These are phyloP conservation scores for Trichoderma sp. DNA, from an alignment of 2,329 filamentous ascomycete genomes.

Conservation along the genomic window DNA sequence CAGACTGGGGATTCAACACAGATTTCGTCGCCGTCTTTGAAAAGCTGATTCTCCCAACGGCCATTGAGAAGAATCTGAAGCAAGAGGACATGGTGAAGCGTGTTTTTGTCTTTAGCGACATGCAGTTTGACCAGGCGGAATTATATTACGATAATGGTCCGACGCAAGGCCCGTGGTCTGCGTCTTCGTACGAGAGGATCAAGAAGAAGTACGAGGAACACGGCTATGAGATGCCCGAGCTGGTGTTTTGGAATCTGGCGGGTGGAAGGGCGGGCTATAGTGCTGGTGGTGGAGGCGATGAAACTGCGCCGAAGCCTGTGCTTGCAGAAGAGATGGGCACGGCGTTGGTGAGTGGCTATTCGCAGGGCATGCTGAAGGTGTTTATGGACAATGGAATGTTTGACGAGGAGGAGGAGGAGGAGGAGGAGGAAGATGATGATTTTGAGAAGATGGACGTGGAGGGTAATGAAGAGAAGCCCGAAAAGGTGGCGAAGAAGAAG, in stretches of 20 bases:
- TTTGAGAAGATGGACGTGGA: not conserved
- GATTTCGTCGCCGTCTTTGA: constrained; percentile 58
- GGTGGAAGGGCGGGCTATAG: constrained; percentile 38
- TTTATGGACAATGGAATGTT: constrained; percentile 55
- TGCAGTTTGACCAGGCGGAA: constrained; percentile 56
- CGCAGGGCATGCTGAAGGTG: constrained; percentile 59
- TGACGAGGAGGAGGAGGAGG: constrained; percentile 36
- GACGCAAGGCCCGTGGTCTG: constrained; percentile 38
- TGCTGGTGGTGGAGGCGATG: constrained; percentile 29
- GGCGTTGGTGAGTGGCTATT: constrained; percentile 57
- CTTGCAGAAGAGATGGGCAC: constrained; percentile 48
- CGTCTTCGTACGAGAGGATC: constrained; percentile 52
- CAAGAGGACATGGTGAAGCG: constrained; percentile 62
- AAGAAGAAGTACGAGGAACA: constrained; percentile 46
- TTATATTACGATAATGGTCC: rapidly evolving
- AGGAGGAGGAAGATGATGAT: constrained; percentile 12
- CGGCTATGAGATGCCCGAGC: constrained; percentile 59
- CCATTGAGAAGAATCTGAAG: constrained; percentile 50
- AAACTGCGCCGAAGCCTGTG: constrained; percentile 51
- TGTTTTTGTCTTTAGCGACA: constrained; percentile 62
- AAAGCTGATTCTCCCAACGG: constrained; percentile 56
- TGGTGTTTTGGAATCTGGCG: constrained; percentile 64
- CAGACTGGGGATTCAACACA: constrained; percentile 49
- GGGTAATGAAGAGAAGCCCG: not conserved
- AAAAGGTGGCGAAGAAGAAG: constrained; percentile 32